Evolutionary conservation across 495 filamentous ascomycete species (phyloP), one percentile per base, ranked within the genome.

Genomic region (Aspergillus sparsus): DNA sequence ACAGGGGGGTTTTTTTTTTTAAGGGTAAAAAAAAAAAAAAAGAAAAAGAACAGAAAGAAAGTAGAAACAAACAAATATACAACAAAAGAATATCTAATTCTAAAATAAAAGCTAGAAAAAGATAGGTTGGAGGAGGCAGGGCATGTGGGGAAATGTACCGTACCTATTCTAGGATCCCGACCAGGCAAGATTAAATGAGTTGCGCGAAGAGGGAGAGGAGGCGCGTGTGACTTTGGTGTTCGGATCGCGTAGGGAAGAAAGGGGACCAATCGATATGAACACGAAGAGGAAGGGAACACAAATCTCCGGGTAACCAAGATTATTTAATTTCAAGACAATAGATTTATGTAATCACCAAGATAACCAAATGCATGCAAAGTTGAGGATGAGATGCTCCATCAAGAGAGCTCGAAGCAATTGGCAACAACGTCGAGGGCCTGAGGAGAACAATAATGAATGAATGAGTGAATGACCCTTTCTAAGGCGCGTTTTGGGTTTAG

Each of bases 161-260:
- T 65, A 64, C 61, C 63, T 68, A 63, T 66, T 58, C 55, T 65
- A 62, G 42, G 61, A 66, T 60, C 62, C 62, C 62, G 67, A 63
- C 66, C 66, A 57, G 55, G 62, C 62, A 47, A 50, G 27, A 27
- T 59, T 31, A 41, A 60, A 60, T 60, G 12, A 61, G 68, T 58
- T 62, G 64, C 63, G 64, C 61, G 62, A 68, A 62, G 69, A 74
- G 68, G 69, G 66, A 66, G 71, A 70, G 56, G 65, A 68, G 69
- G 71, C 75, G 75, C 75, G 75, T 73, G 66, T 68, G 45, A 53
- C 39, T 44, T 64, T 71, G 64, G 67, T 63, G 65, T 62, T 59
- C 44, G 49, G 57, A 60, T 49, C 62, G 66, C 66, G 65, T 27
- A 68, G 67, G 61, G 64, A 52, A 10, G 64, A 63, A 34, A 62